A percentile compares a stretch with the other conserved stretches of the same genome.
phyloP scores from a whole-genome alignment of 1,284 basidiomycete species.

The Athelia sp. region DNA sequence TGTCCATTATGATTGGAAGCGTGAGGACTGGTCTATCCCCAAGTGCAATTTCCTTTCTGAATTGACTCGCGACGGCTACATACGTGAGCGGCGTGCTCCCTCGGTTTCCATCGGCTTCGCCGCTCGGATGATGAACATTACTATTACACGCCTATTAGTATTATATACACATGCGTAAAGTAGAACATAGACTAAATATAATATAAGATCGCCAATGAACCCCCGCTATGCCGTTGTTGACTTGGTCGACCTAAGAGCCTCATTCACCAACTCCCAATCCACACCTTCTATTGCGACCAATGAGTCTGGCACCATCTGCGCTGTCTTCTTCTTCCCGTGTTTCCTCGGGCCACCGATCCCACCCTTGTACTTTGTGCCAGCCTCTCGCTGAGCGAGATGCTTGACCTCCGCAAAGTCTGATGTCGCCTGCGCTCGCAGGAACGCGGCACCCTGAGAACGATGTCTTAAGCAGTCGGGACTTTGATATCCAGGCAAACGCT shows the following conservation, averaged over 20 bases:
- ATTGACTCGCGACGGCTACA: no score
- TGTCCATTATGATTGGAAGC: no score
- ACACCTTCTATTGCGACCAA: background rate
- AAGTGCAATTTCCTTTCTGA: no score
- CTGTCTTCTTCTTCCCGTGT: background rate
- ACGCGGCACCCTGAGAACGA: conserved; percentile 54
- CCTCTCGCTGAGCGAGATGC: conserved; percentile 49
- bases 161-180: no score
- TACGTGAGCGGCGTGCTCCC: no score
- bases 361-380: conserved; percentile 34
- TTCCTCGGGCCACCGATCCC: conserved; percentile 20
- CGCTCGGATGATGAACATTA: no score
- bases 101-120: no score
- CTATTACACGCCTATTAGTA: no score
- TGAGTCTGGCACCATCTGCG: background rate
- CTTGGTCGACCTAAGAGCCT: background rate
- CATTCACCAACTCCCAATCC: background rate
- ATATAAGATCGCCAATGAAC: background rate
- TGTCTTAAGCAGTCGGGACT: conserved; percentile 57
- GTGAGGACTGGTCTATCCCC: no score
- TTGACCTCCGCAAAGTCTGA: conserved; percentile 63
- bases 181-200: no score
- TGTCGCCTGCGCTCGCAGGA: conserved; percentile 72
- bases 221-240: no score
- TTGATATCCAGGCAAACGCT: conserved; percentile 40